Conservation (phyloP, 305 asterid species). For the Solanum chacoense region DNA sequence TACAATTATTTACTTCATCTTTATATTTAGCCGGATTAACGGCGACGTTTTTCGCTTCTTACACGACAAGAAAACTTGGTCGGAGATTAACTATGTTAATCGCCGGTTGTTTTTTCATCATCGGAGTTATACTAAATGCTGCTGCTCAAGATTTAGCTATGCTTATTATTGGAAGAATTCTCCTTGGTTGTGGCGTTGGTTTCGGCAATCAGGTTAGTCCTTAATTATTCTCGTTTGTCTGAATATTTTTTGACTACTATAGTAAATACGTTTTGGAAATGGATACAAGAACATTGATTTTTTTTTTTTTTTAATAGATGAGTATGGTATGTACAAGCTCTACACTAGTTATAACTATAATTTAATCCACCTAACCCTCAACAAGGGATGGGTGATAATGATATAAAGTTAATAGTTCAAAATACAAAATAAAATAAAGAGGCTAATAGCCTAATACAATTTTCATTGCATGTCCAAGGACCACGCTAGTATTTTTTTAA, state of each 20-base stretch:
- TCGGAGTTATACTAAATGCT: conserved; percentile 59
- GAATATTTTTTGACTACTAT: neutral
- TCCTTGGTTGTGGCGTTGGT: conserved; percentile 87
- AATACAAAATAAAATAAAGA: neutral
- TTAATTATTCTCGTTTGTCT: neutral
- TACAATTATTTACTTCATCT: conserved; percentile 81
- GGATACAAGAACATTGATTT: too few species aligned
- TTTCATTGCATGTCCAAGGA: neutral
- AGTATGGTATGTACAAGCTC: too few species aligned
- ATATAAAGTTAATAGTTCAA: neutral
- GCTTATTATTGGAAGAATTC: conserved; percentile 81
- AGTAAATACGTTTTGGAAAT: neutral
- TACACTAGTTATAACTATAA: neutral
- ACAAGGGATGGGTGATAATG: neutral
- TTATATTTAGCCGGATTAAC: conserved; percentile 74
- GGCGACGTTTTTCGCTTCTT: conserved; percentile 83
- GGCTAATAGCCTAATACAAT: neutral
- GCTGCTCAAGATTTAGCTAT: conserved; percentile 81
- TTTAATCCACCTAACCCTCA: neutral
- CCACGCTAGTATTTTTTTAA: neutral
- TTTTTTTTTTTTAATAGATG: too few species aligned
- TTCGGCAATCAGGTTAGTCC: conserved; percentile 70
- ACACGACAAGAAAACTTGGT: conserved; percentile 76
- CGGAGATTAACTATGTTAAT: conserved; percentile 65
- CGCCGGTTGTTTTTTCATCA: conserved; percentile 63